Base-by-base conservation (phyloP, 306 rosid species). In the Vicia faba region DNA sequence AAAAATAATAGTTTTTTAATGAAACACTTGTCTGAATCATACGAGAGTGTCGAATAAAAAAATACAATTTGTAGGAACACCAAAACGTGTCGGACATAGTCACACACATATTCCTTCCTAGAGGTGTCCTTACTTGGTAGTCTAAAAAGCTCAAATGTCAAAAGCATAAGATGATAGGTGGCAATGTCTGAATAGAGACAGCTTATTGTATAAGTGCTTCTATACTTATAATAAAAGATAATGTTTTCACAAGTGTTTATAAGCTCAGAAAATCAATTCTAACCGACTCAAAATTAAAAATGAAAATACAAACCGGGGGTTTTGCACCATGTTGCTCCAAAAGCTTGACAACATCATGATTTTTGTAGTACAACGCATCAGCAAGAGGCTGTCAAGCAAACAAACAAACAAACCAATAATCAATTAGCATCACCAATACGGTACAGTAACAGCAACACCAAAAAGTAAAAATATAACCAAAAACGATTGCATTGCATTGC, bases 321-420 rank as follows among this genome's bases (percentile, higher is more conserved):
- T 81, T 82, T 10, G 99, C 97, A 18, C 99, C 99, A 25, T 84
- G 84, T 63, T 84, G 83, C 83, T 93, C 99, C 85, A 93, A 68
- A 61, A 88, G 82, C 41, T 86, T 88, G 45, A 88, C 95, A 53
- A 93, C 89, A 58, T 85, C 83, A 7, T 84, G 83, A 12, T 93
- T 80, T 45, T 88, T 80, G 64, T 93, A 93, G 79, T 86, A 80
- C 78, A 85, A 49, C 10, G 99, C 99, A 88, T 93, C 99, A 12
- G 85, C 90, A n/a, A 88, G 84, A 77, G 99, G 97, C 99, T 93
- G 75, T 82, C 63, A 60, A 59, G 48, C 36, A 59, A 15, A 59
- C 36, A 59, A 15, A 59, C 26, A 59, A 59, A 71, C 19, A 56
- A 54, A 66, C 23, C 63, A 45, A 4, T 43, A 74, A 82, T 50